phyloP scores from a whole-genome alignment of 441 rosid species.

The Erysimum cheiri region DNA sequence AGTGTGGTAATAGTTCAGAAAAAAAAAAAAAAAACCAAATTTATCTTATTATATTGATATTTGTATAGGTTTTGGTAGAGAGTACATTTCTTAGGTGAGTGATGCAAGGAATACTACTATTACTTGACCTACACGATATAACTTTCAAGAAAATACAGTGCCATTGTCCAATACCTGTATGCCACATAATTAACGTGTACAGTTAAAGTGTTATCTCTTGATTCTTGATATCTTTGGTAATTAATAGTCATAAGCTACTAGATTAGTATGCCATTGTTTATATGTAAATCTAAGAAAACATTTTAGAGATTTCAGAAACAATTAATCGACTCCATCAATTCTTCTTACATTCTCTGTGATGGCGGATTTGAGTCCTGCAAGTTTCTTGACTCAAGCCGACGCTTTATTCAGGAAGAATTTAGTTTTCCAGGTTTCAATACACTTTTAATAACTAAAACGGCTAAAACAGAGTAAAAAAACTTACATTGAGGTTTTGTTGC shows the following conservation, averaged over 20 bases:
- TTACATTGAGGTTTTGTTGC: not conserved
- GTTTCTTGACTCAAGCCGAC: slow-evolving; percentile 78
- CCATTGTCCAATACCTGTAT: slow-evolving; percentile 36
- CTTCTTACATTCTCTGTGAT: slow-evolving; percentile 41
- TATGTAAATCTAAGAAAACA: slow-evolving; percentile 12
- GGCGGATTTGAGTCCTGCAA: slow-evolving; percentile 60
- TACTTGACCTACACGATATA: slow-evolving; percentile 34
- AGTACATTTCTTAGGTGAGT: slow-evolving; percentile 32
- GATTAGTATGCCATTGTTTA: not conserved
- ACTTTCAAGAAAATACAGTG: slow-evolving; percentile 20
- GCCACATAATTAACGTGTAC: slow-evolving; percentile 40
- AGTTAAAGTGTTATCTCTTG: not conserved
- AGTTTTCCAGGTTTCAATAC: slow-evolving; percentile 76
- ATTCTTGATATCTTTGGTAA: not conserved
- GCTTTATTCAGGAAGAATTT: slow-evolving; percentile 89
- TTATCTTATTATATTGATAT: slow-evolving; percentile 18
- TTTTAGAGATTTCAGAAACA: not conserved
- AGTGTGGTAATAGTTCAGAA: not conserved
- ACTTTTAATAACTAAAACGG: not conserved
- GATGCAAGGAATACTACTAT: slow-evolving; percentile 25
- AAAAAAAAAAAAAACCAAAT: not conserved
- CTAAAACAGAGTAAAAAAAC: slow-evolving; percentile 7
- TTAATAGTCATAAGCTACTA: slow-evolving; percentile 1
- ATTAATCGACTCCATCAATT: not conserved
- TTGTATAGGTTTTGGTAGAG: slow-evolving; percentile 33